Evolutionary conservation across 1,139 yeast genomes (phyloP), one percentile per base, ranked within the genome.

Genomic region (Candida sp.): DNA sequence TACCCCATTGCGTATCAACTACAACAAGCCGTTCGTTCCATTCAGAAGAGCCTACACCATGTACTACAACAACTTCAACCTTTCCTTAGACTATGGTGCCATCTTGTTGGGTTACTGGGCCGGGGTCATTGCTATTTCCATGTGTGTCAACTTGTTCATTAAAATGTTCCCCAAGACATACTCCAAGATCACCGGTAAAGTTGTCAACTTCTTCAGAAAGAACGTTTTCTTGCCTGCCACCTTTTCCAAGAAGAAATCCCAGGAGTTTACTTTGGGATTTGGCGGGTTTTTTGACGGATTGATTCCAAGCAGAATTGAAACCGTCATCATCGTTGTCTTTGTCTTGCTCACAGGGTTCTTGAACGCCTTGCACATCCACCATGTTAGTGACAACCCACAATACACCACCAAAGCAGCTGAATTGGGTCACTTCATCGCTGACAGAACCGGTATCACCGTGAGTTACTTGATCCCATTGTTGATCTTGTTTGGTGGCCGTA

Each of bases 91-190:
- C 53, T 73, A 78, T 57, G 88, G 88, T 23, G 65, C 75, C 26
- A 84, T 75, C 2, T 52, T 76, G 34, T 55, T 83, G 31, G 81
- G 80, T 0, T 83, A 73, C 57, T 82, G 86, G 85, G 77, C 69
- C 2, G 49, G 74, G 2, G 67, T 83, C 11, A 59, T 82, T 52
- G 39, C 81, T 1, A 28, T 75, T 28, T 76, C 78, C 3, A 69
- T 72, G 3, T 34, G 76, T 23, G 61, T 69, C 46, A 80, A 83
- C 59, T 53, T 72, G 23, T 58, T 61, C 35, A 75, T 75, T 5
- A 55, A 60, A 68, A 67, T 54, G 76, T 77, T 48, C 25, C 56
- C 56, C 2, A 30, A 26, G 26, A n/a, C 26, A 1, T 30, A 27
- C 3, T 44, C 44, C 27, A 31, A 40, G 17, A 34, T 50, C 11